phyloP scores from a whole-genome alignment of 768 basidiomycete species.

The Leccinellum albellum region DNA sequence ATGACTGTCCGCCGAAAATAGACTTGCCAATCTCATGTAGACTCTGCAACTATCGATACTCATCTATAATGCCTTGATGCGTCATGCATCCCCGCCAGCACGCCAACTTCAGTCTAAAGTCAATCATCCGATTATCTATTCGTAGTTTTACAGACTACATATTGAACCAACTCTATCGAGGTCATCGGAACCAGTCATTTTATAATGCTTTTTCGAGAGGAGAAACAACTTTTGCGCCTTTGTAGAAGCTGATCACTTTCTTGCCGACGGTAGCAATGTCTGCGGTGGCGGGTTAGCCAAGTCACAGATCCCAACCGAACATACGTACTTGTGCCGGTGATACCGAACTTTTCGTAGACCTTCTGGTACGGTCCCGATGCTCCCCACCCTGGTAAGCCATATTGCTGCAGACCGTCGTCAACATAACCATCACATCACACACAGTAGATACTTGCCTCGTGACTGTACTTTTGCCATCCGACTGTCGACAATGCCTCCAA shows the following conservation, averaged over 20 bases:
- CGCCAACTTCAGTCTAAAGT: not conserved
- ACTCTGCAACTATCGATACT: constrained; percentile 17
- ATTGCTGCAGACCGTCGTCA: constrained; percentile 47
- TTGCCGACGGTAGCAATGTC: constrained; percentile 79
- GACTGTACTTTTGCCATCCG: constrained; percentile 88
- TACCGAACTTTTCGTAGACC: constrained; percentile 88
- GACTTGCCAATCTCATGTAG: constrained; percentile 29
- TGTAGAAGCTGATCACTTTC: constrained; percentile 87
- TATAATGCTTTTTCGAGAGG: constrained; percentile 73
- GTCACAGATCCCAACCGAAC: not conserved
- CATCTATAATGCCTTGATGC: constrained; percentile 10
- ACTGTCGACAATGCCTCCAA: constrained; percentile 80
- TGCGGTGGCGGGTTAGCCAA: constrained; percentile 22
- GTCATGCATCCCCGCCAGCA: not conserved
- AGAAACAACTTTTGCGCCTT: constrained; percentile 66
- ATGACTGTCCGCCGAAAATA: constrained; percentile 69
- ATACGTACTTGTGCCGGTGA: constrained; percentile 68
- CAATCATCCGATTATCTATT: constrained; percentile 6
- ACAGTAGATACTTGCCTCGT: constrained; percentile 50
- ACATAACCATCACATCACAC: not conserved
- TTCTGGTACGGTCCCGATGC: constrained; percentile 87
- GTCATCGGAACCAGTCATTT: not conserved
- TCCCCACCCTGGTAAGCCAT: constrained; percentile 73
- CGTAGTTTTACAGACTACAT: constrained; percentile 12
- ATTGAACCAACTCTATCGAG: constrained; percentile 1